A percentile compares a stretch with the other conserved stretches of the same genome.
These are phyloP conservation scores for Sphagnum tenellum DNA, from an alignment of 225 moss, liverwort and hornwort genomes.

Conservation along the genomic window DNA sequence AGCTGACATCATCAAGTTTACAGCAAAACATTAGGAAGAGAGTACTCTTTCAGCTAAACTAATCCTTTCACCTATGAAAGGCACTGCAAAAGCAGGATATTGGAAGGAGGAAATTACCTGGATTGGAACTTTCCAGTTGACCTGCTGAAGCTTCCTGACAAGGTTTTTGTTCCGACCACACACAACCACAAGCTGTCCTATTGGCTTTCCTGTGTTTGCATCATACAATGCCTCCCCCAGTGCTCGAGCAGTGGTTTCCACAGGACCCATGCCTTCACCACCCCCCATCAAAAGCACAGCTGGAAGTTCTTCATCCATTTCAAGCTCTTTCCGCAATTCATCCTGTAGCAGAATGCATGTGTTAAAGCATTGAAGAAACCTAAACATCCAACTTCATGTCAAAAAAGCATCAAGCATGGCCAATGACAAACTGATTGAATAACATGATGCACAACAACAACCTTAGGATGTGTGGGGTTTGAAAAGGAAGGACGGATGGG, in stretches of 20 bases:
- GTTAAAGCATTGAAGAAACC: background rate
- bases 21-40: no score
- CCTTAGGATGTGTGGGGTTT: constrained; percentile 68
- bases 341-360: constrained; percentile 29
- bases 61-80: background rate
- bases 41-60: no score
- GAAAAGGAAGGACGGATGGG: constrained; percentile 85
- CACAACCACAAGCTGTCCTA: constrained; percentile 94
- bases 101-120: constrained; percentile 32
- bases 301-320: constrained; percentile 65
- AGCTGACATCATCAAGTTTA: no score
- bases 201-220: constrained; percentile 46
- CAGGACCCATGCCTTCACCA: constrained; percentile 99
- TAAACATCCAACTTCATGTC: background rate
- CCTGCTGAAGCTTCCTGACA: constrained; percentile 45
- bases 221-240: constrained; percentile 65
- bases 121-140: constrained; percentile 70
- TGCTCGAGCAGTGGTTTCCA: constrained; percentile 78
- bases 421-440: no score
- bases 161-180: constrained; percentile 96
- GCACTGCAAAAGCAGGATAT: background rate
- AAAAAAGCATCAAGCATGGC: no score
- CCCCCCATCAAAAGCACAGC: constrained; percentile 93
- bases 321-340: constrained; percentile 69
- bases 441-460: constrained; percentile 5